These are phyloP conservation scores for Globisporangium spiculum DNA, from an alignment of 352 stramenopile genomes.

Conservation along the genomic window DNA sequence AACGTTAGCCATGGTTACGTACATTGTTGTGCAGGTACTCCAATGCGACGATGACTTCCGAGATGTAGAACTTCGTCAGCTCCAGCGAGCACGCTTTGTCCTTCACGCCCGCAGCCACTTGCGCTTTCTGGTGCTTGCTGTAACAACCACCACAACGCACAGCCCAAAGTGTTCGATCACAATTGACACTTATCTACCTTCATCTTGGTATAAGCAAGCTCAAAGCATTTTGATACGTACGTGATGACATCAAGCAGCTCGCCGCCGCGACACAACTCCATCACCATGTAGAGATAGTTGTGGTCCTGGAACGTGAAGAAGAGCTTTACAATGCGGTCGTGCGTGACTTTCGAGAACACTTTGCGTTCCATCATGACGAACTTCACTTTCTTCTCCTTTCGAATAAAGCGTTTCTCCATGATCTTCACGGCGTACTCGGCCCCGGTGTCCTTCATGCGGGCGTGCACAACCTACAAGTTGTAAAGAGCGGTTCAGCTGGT, in stretches of 20 bases:
- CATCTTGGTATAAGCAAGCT: too few species aligned
- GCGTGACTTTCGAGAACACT: conserved; percentile 86
- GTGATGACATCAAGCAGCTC: conserved; percentile 86
- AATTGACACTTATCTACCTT: neutral
- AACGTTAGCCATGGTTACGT: conserved; percentile 1
- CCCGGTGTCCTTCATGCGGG: conserved; percentile 86
- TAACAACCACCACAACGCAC: neutral
- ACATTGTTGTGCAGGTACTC: conserved; percentile 92
- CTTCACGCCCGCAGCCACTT: conserved; percentile 48
- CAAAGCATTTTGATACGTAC: conserved; percentile 27
- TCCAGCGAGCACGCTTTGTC: conserved; percentile 72
- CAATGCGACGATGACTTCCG: conserved; percentile 92
- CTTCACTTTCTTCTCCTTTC: conserved; percentile 90
- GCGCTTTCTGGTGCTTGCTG: conserved; percentile 77
- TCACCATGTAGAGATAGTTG: conserved; percentile 90
- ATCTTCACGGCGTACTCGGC: conserved; percentile 90
- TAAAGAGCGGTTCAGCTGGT: neutral
- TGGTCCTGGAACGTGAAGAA: conserved; percentile 90
- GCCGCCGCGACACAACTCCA: conserved; percentile 86
- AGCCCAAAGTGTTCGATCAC: neutral
- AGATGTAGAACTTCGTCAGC: conserved; percentile 92
- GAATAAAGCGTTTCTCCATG: conserved; percentile 91
- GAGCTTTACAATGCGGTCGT: conserved; percentile 88
- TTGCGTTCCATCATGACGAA: conserved; percentile 92
- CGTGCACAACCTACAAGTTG: conserved; percentile 62